Evolutionary conservation across 495 filamentous ascomycete species (phyloP).

Genomic region (Xylaria grammica): DNA sequence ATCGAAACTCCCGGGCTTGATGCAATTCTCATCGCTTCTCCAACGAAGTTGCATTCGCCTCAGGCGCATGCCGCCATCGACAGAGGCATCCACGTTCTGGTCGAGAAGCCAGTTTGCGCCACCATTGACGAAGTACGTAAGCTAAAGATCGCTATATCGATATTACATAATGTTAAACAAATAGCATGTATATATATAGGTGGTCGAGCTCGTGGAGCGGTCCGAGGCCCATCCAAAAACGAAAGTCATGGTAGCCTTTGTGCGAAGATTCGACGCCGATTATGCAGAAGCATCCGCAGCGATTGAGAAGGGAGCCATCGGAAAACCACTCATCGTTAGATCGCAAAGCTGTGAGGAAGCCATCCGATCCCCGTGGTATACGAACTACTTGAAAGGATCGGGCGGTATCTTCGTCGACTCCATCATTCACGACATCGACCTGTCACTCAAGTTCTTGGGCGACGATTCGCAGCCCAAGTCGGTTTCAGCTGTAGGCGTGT

Average conservation of each 20-base stretch:
- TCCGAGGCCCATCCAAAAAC: conserved; percentile 54
- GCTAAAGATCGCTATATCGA: not conserved
- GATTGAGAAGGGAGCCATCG: conserved; percentile 54
- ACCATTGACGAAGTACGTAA: conserved; percentile 57
- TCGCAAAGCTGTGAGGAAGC: conserved; percentile 63
- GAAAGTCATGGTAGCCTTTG: conserved; percentile 66
- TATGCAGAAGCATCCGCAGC: conserved; percentile 58
- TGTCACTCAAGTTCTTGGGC: conserved; percentile 63
- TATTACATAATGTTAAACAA: too few species aligned
- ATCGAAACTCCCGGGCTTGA: conserved; percentile 55
- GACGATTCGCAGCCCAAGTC: conserved; percentile 52
- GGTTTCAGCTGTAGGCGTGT: conserved; percentile 59
- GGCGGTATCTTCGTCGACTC: conserved; percentile 66
- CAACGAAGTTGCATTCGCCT: conserved; percentile 60
- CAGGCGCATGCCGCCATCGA: conserved; percentile 61
- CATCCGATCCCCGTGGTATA: conserved; percentile 60
- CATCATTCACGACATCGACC: conserved; percentile 64
- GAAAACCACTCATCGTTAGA: conserved; percentile 57
- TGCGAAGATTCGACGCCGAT: conserved; percentile 60
- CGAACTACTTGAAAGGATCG: conserved; percentile 58
- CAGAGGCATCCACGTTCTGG: conserved; percentile 58
- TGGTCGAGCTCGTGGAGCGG: conserved; percentile 55
- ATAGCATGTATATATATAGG: conserved; percentile 36
- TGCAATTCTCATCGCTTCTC: conserved; percentile 58
- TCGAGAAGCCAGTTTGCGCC: conserved; percentile 61